phyloP scores from a whole-genome alignment of 306 rosid genomes.

The Alnus glutinosa region DNA sequence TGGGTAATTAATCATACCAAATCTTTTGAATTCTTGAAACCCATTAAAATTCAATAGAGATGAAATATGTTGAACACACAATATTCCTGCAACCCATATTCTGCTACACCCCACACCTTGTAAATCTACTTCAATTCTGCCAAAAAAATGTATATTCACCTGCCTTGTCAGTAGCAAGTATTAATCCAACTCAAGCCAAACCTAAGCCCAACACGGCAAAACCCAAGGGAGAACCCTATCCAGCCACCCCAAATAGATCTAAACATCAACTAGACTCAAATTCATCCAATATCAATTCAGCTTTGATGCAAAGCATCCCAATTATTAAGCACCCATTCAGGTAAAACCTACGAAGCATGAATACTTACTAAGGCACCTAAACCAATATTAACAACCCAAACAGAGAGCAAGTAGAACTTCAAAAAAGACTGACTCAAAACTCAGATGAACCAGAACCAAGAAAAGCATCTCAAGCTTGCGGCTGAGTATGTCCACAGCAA shows the following conservation, averaged over 20 bases:
- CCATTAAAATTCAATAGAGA: background rate
- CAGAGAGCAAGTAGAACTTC: background rate
- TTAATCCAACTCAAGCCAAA: slow-evolving; percentile 6
- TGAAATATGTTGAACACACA: background rate
- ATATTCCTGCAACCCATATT: background rate
- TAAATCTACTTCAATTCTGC: background rate
- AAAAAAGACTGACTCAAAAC: background rate
- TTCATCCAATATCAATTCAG: background rate
- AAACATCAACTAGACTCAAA: background rate
- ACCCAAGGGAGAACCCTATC: background rate
- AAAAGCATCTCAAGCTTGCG: background rate
- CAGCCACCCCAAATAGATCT: background rate
- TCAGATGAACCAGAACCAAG: background rate
- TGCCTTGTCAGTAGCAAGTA: background rate
- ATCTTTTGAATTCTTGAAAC: background rate
- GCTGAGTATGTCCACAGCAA: background rate
- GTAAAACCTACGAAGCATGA: background rate
- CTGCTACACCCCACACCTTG: background rate
- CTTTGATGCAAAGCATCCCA: background rate
- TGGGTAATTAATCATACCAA: background rate
- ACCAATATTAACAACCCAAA: background rate
- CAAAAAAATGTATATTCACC: background rate
- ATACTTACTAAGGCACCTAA: background rate
- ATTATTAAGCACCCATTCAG: background rate
- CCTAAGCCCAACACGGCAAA: background rate